phyloP scores from a whole-genome alignment of 805 yeast genomes.

The Pichia manshurica region DNA sequence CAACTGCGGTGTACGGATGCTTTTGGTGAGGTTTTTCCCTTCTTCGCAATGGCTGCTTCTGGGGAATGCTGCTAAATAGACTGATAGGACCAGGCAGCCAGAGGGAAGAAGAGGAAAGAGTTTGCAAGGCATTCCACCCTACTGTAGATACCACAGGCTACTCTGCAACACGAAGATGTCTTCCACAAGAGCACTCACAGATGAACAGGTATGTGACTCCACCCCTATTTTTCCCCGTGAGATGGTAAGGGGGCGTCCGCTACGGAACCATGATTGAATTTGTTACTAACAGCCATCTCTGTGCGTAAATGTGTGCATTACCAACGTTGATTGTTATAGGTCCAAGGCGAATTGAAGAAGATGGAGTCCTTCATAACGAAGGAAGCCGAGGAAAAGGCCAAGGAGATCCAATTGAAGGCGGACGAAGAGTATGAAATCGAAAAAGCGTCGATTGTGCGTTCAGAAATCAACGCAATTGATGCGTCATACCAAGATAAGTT shows the following conservation, averaged over 20 bases:
- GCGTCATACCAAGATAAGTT: conserved; percentile 69
- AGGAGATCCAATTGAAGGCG: conserved; percentile 90
- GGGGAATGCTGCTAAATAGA: background rate
- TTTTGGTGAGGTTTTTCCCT: too few relatives aligned
- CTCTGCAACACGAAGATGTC: conserved; percentile 20
- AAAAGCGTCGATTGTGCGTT: conserved; percentile 89
- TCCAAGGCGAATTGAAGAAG: conserved; percentile 90
- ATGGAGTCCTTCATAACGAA: conserved; percentile 98
- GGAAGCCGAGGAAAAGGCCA: conserved; percentile 98
- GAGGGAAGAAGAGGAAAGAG: too few relatives aligned
- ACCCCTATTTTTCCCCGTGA: too few relatives aligned
- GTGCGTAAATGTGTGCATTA: too few relatives aligned
- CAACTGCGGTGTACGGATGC: too few relatives aligned
- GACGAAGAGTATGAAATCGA: conserved; percentile 99
- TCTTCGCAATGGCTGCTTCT: background rate
- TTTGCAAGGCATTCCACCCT: too few relatives aligned
- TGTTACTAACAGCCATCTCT: too few relatives aligned
- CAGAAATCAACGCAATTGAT: conserved; percentile 87
- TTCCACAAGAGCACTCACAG: conserved; percentile 37
- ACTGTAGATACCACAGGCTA: too few relatives aligned
- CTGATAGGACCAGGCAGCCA: too few relatives aligned
- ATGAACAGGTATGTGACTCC: conserved; percentile 41
- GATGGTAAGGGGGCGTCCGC: too few relatives aligned
- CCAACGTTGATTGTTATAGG: conserved; percentile 44
- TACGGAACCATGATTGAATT: too few relatives aligned